A percentile compares a stretch with the other conserved stretches of the same genome.
phyloP scores from a whole-genome alignment of 106 monocot species.

The Posidonia australis region DNA sequence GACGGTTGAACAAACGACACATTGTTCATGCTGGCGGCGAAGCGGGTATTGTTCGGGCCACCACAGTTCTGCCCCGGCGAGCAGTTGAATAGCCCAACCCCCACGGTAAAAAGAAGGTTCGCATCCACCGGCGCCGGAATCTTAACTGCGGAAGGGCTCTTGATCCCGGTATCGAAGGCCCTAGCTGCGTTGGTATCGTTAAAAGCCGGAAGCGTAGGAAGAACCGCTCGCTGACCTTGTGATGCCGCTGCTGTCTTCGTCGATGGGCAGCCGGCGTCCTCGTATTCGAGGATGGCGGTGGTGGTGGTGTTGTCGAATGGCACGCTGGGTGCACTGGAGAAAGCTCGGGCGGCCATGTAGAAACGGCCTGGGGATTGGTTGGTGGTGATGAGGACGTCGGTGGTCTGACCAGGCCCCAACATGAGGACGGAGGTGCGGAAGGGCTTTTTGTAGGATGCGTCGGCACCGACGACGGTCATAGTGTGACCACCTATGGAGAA shows the following conservation, averaged over 20 bases:
- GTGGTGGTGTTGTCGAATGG: slow-evolving; percentile 62
- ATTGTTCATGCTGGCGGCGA: not conserved
- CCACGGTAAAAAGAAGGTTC: slow-evolving; percentile 50
- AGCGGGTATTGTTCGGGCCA: not conserved
- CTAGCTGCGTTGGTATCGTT: slow-evolving; percentile 37
- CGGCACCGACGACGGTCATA: slow-evolving; percentile 52
- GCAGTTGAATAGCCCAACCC: slow-evolving; percentile 41
- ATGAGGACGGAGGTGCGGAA: slow-evolving; percentile 33
- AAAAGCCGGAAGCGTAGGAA: slow-evolving; percentile 25
- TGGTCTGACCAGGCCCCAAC: slow-evolving; percentile 62
- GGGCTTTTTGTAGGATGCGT: slow-evolving; percentile 48
- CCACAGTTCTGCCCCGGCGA: slow-evolving; percentile 8
- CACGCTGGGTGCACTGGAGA: slow-evolving; percentile 27
- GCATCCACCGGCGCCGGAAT: slow-evolving; percentile 35
- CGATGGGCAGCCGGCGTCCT: slow-evolving; percentile 10
- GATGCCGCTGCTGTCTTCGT: not conserved
- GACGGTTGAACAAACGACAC: slow-evolving; percentile 36
- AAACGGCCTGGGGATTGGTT: slow-evolving; percentile 36
- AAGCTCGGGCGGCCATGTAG: slow-evolving; percentile 71
- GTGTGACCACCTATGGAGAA: slow-evolving; percentile 39
- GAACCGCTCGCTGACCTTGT: not conserved
- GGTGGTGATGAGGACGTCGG: slow-evolving; percentile 42
- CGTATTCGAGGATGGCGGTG: slow-evolving; percentile 62
- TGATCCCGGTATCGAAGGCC: slow-evolving; percentile 20
- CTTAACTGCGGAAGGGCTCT: slow-evolving; percentile 22